Base-by-base conservation (phyloP, 345 rosid species). In the Microthlaspi erraticum region DNA sequence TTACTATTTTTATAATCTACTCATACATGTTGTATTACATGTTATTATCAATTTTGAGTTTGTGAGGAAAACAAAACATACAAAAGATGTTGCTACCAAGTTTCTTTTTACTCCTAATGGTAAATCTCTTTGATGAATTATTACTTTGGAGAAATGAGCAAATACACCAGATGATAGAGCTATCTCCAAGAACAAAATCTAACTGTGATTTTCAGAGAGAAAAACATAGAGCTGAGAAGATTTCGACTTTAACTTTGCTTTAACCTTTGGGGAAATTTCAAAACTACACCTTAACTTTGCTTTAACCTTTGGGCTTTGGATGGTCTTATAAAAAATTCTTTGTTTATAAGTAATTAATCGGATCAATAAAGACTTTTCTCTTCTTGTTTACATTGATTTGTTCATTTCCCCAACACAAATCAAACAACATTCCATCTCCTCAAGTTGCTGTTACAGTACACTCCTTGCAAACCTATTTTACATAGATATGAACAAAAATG, bases 11-110 rank as follows among this genome's bases (percentile, higher is more conserved):
- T 14, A 20, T 20, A 66, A 1, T 36, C 68, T 7, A 52, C 57
- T 52, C 55, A 74, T 43, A 68, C 37, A 6, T 60, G 39, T 26
- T 66, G 58, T 67, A 56, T 60, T 75, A 43, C 1, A 57, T 57
- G 77, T 54, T 70, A 2, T 23, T 64, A 19, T 57, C 53, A 57
- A 31, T 66, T 66, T 73, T 65, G 45, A 65, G 44, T 64, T 31
- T 37, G 17, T 10, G 29, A 36, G 18, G 6, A 13, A 52, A 13
- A 23, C 2, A 32, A 7, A 31, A 51, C 10, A 56, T 7, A 70
- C 43, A 64, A 63, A 1, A 16, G 19, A 37, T 64, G 14, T 56
- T 55, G 17, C 43, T 38, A 36, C 55, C 39, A 63, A 63, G 6
- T 36, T 54, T 32, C 41, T 5, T 10, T 10, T 34, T 44, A 19